Evolutionary conservation across 495 filamentous ascomycete genomes (phyloP).

Genomic region (Penicillium malachiteum): DNA sequence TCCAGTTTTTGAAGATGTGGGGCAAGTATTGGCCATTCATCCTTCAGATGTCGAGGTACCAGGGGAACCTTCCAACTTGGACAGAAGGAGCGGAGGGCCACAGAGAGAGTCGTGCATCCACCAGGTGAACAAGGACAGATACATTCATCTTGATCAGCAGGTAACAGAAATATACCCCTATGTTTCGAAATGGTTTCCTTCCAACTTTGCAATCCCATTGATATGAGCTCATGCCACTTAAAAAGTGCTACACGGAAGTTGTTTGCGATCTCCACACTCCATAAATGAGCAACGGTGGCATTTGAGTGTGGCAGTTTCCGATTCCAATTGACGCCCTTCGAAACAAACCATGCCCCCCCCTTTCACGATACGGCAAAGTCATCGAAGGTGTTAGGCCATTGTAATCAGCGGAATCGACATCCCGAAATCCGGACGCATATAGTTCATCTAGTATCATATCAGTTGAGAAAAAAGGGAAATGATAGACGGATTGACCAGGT

Average conservation of each 20-base stretch:
- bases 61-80: too few species aligned
- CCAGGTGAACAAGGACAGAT: slow-evolving; percentile 5
- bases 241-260: background rate
- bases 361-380: background rate
- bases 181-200: background rate
- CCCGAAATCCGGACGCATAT: slow-evolving; percentile 7
- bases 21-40: too few species aligned
- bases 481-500: background rate
- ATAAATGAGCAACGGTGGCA: background rate
- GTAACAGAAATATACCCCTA: background rate
- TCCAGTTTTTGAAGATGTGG: background rate
- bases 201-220: background rate
- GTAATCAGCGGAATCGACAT: background rate
- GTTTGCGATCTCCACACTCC: background rate
- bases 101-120: slow-evolving; percentile 8
- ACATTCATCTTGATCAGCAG: slow-evolving; percentile 3
- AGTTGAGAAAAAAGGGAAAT: background rate
- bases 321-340: slow-evolving; percentile 1
- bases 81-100: background rate
- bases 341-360: slow-evolving; percentile 1
- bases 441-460: background rate
- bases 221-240: background rate
- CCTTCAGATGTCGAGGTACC: too few species aligned
- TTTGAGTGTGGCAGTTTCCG: slow-evolving; percentile 1
- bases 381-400: slow-evolving; percentile 2